Evolutionary conservation across 768 basidiomycete species (phyloP).

Genomic region (Boletus rubroflammeus): DNA sequence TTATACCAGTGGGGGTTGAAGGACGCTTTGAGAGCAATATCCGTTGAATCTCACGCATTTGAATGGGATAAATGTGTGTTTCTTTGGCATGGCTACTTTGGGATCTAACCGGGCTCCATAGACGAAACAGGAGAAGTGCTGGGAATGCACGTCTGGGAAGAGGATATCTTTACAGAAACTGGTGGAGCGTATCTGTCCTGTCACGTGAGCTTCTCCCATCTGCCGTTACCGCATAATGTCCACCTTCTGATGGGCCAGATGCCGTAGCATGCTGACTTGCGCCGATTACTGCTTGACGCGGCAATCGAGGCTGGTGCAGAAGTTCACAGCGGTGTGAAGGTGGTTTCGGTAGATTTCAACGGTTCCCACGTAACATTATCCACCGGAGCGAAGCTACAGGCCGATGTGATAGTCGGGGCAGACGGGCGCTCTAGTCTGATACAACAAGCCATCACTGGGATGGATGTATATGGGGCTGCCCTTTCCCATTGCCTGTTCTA

Average conservation of each 20-base stretch:
- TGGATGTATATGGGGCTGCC: slow-evolving; percentile 26
- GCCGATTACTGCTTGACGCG: slow-evolving; percentile 43
- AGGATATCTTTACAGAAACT: slow-evolving; percentile 44
- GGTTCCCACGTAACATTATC: slow-evolving; percentile 35
- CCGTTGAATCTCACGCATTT: slow-evolving; percentile 20
- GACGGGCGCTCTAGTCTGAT: slow-evolving; percentile 51
- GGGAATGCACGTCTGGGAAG: slow-evolving; percentile 45
- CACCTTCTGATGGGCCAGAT: not conserved
- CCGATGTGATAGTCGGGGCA: slow-evolving; percentile 58
- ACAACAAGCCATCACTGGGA: slow-evolving; percentile 32
- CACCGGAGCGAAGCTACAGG: slow-evolving; percentile 40
- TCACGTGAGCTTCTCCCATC: slow-evolving; percentile 35
- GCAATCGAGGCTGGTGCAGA: slow-evolving; percentile 47
- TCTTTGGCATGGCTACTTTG: not conserved
- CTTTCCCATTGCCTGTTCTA: slow-evolving; percentile 39
- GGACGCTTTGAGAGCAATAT: slow-evolving; percentile 38
- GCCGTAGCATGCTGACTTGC: slow-evolving; percentile 50
- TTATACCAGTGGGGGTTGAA: slow-evolving; percentile 54
- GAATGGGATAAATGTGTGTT: slow-evolving; percentile 29
- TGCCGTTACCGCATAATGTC: not conserved
- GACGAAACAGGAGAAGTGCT: slow-evolving; percentile 44
- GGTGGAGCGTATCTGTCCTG: slow-evolving; percentile 49
- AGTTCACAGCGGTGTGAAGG: slow-evolving; percentile 40
- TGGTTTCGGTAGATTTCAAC: slow-evolving; percentile 35
- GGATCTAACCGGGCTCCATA: slow-evolving; percentile 17